Conservation (phyloP, 192 early-diverging fungal species). For the Lobosporangium transversale region DNA sequence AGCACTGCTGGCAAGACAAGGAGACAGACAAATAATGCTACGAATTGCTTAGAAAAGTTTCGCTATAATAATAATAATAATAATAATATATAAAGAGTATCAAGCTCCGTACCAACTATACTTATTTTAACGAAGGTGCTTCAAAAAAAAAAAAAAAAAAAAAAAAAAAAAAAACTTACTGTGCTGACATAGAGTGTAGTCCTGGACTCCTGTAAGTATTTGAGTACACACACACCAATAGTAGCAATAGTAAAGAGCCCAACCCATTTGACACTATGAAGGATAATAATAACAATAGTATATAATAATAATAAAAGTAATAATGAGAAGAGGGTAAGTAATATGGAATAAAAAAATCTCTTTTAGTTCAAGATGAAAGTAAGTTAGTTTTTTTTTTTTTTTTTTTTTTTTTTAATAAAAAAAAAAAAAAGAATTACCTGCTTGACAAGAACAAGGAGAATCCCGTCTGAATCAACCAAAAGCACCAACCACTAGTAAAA, state of each 20-base stretch:
- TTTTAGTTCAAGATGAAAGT: too few species aligned
- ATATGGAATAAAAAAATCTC: too few species aligned
- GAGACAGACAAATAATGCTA: slow-evolving; percentile 81
- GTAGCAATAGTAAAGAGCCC: slow-evolving; percentile 89
- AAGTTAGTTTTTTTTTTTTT: too few species aligned
- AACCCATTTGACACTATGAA: slow-evolving; percentile 89
- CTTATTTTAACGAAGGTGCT: slow-evolving; percentile 52
- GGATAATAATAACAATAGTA: too few species aligned
- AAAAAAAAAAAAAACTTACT: too few species aligned
- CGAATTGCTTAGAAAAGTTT: slow-evolving; percentile 74
- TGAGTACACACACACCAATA: slow-evolving; percentile 84
- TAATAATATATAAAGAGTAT: slow-evolving; percentile 1
- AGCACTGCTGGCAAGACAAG: slow-evolving; percentile 80
- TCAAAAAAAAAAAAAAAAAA: too few species aligned
- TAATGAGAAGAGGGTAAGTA: neutral
- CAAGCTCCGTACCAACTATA: neutral
- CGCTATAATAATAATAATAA: slow-evolving; percentile 8
- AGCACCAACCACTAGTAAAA: slow-evolving; percentile 87
- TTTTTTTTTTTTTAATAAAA: neutral
- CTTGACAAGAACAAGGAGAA: slow-evolving; percentile 74
- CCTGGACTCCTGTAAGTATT: slow-evolving; percentile 87
- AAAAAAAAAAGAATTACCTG: slow-evolving; percentile 28
- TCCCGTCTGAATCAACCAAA: slow-evolving; percentile 87
- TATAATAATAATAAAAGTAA: neutral
- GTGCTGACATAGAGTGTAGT: slow-evolving; percentile 74